These are phyloP conservation scores for Naganishia vaughanmartiniae DNA, from an alignment of 768 basidiomycete species.

Conservation along the genomic window DNA sequence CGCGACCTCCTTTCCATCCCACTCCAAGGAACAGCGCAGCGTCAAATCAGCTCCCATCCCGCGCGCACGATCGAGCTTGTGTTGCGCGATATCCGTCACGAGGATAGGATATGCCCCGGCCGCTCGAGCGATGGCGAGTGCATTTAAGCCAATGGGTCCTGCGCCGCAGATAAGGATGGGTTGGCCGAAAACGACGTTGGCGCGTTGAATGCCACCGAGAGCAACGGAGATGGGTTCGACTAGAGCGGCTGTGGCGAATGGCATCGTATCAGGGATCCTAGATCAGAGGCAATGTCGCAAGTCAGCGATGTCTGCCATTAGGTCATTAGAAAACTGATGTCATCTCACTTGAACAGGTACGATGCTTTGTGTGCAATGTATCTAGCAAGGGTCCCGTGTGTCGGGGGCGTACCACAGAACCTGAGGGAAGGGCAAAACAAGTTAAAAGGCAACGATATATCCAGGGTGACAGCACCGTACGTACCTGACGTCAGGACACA, in stretches of 20 bases:
- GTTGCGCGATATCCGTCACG: conserved; percentile 39
- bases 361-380: conserved; percentile 41
- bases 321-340: not conserved
- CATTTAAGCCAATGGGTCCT: conserved; percentile 41
- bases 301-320: not conserved
- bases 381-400: conserved; percentile 38
- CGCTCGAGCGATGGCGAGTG: conserved; percentile 37
- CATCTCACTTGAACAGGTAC: conserved; percentile 36
- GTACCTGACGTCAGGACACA: conserved; percentile 40
- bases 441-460: not conserved
- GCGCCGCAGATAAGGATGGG: conserved; percentile 39
- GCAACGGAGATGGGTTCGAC: conserved; percentile 41
- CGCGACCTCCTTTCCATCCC: conserved; percentile 36
- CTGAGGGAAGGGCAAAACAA: conserved; percentile 1
- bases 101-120: conserved; percentile 38
- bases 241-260: conserved; percentile 37
- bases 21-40: conserved; percentile 35
- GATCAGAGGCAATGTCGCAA: not conserved
- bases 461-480: conserved; percentile 10
- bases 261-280: conserved; percentile 39
- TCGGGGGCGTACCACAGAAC: conserved; percentile 39
- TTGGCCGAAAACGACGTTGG: conserved; percentile 37
- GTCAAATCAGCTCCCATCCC: conserved; percentile 35
- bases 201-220: conserved; percentile 36
- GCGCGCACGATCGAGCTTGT: conserved; percentile 33